Evolutionary conservation across 495 filamentous ascomycete species (phyloP).

Genomic region (Talaromyces liani): DNA sequence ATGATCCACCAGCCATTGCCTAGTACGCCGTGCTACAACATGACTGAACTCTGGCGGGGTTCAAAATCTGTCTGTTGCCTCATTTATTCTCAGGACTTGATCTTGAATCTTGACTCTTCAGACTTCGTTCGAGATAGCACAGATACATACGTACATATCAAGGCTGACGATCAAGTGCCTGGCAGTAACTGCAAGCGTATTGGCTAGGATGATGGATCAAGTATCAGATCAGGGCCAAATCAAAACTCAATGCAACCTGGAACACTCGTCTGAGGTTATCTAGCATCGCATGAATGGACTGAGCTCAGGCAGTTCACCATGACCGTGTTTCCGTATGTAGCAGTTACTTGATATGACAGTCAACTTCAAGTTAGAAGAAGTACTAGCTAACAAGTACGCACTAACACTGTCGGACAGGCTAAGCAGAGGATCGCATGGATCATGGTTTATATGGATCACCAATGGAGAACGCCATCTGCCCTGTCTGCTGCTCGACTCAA

Average conservation of each 20-base stretch:
- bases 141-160: neutral
- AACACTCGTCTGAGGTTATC: neutral
- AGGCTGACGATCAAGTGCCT: neutral
- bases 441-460: conserved; percentile 1
- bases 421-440: neutral
- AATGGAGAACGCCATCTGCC: conserved; percentile 1
- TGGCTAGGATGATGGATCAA: neutral
- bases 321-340: neutral
- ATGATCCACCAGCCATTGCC: neutral
- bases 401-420: neutral
- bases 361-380: neutral
- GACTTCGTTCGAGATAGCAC: too few species aligned
- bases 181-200: too few species aligned
- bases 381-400: neutral
- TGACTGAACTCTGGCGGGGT: neutral
- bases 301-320: neutral
- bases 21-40: too few species aligned
- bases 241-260: neutral
- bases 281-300: neutral
- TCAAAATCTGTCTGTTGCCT: neutral
- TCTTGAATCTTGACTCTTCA: neutral
- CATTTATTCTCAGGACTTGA: neutral
- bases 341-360: neutral
- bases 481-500: neutral
- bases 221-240: neutral